Evolutionary conservation across 331 rosid species (phyloP).

Genomic region (Malus hybrid): DNA sequence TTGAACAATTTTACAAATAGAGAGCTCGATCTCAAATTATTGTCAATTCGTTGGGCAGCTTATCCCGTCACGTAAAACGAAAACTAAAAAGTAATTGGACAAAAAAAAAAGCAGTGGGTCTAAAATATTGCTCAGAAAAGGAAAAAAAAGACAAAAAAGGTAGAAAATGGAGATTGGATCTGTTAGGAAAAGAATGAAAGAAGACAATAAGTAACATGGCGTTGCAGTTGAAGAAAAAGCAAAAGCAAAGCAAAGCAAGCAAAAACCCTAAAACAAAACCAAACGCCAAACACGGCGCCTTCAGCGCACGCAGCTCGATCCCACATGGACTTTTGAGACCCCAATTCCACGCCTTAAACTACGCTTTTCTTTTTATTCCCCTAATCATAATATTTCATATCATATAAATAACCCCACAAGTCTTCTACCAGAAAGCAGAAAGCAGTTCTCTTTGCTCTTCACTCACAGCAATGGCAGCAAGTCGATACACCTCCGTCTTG

Average conservation of each 20-base stretch:
- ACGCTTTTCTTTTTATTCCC: background rate
- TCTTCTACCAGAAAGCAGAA: background rate
- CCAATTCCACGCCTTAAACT: background rate
- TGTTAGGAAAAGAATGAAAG: background rate
- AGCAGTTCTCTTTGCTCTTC: background rate
- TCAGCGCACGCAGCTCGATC: background rate
- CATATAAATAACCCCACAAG: background rate
- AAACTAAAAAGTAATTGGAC: background rate
- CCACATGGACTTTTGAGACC: background rate
- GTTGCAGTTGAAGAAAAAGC: background rate
- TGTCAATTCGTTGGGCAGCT: accelerated
- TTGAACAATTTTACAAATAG: too few species aligned
- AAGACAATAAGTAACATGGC: background rate
- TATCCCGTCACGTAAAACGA: too few species aligned
- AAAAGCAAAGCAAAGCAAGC: background rate
- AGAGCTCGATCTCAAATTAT: too few species aligned
- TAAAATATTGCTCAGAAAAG: too few species aligned
- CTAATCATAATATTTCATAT: background rate
- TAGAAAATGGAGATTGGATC: background rate
- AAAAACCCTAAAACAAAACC: background rate
- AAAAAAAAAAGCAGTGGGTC: background rate
- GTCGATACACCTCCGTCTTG: conserved; percentile 32
- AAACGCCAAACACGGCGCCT: background rate
- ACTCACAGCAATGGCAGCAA: conserved; percentile 29
- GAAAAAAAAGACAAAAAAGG: background rate